phyloP scores from a whole-genome alignment of 2,329 filamentous ascomycete genomes.

The Fusarium graminum region DNA sequence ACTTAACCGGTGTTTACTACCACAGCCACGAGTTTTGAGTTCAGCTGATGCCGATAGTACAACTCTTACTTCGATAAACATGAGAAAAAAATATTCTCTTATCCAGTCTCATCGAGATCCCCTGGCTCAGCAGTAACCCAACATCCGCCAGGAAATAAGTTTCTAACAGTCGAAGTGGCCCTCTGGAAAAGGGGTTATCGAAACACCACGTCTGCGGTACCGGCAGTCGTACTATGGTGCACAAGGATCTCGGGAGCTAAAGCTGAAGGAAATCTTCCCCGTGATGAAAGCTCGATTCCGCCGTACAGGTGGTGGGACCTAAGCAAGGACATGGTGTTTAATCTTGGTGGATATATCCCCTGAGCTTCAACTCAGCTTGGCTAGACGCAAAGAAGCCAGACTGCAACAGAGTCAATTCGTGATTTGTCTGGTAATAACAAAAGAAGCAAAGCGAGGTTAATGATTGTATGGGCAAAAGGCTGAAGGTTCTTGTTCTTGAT shows the following conservation, averaged over 20 bases:
- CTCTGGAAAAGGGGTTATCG: slow-evolving; percentile 22
- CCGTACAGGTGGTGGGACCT: slow-evolving; percentile 18
- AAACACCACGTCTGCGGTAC: slow-evolving; percentile 33
- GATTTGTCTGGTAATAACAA: not conserved
- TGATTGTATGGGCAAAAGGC: not conserved
- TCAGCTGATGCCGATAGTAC: slow-evolving; percentile 8
- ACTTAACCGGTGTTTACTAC: slow-evolving; percentile 10
- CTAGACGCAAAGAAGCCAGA: not conserved
- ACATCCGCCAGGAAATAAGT: slow-evolving; percentile 19
- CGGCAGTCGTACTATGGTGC: slow-evolving; percentile 34
- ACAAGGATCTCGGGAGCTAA: slow-evolving; percentile 29
- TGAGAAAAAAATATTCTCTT: not conserved
- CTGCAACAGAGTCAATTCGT: not conserved
- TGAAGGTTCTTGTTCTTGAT: not conserved
- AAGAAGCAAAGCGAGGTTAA: not conserved
- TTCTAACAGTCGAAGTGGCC: slow-evolving; percentile 28
- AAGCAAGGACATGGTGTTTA: slow-evolving; percentile 28
- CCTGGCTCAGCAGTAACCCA: slow-evolving; percentile 5
- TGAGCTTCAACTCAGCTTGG: slow-evolving; percentile 28
- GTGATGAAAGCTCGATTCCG: slow-evolving; percentile 30
- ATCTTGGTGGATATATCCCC: slow-evolving; percentile 17
- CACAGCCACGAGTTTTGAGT: slow-evolving; percentile 29
- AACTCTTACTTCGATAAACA: not conserved
- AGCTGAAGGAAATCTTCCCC: slow-evolving; percentile 30
- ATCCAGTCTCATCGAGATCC: slow-evolving; percentile 2